Evolutionary conservation across 768 basidiomycete genomes (phyloP), one percentile per base, ranked within the genome.

Genomic region (Tricholoma saponaceum): DNA sequence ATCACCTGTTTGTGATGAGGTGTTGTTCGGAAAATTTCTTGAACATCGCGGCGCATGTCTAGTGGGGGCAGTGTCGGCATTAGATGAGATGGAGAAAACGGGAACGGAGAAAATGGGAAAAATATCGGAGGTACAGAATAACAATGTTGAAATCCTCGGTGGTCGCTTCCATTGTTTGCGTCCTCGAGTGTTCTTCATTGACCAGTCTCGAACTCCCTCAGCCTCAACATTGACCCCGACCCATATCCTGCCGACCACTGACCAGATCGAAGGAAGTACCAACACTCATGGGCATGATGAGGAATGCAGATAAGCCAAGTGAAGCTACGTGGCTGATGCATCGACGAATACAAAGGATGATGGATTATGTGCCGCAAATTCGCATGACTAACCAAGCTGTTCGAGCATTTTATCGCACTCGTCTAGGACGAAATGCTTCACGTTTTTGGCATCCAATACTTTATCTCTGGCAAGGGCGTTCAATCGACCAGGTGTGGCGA

Each of bases 391-490:
- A 99, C 97, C 97, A 80, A 99, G 95, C 86, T 95, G 91, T 84
- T 99, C 97, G 72, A 99, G 90, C 94, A 99, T 98, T 86, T 99
- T 99, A 84, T 99, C 97, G 84, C 97, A 99, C 80, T 99, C 97
- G 84, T 99, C 97, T 73, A 99, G 81, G 57, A 97, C 95, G 76
- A 99, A 99, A 80, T 98, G 96, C 79, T 98, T 98, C 74, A 98
- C 94, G 69, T 92, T 87, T 76, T 91, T 91, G 62, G 92, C 91
- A 70, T 97, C 93, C 75, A 99, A 73, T 67, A 90, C 83, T 81
- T 98, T 98, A 77, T 98, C 97, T 64, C 96, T 83, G 51, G 89
- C 86, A 64, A 99, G 88, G 55, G 95, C 96, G 71, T 98, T 97
- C 72, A 98, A 81, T 59, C 97, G 90, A 66, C 97, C 97, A 51